Conservation (phyloP, 768 basidiomycete species). For the Pleurotus sapidus region DNA sequence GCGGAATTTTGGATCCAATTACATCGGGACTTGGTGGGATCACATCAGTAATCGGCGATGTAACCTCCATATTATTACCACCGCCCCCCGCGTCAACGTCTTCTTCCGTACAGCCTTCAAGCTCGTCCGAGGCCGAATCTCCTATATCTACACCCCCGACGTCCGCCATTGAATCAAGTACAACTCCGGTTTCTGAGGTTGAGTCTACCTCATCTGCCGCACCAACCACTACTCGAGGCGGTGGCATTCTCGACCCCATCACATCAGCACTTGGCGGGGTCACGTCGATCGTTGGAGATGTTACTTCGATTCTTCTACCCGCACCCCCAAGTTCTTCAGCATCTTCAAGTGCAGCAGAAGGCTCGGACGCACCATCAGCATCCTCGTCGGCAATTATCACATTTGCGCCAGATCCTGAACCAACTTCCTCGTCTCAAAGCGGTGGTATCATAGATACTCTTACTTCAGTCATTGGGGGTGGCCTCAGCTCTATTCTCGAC, state of each 20-base stretch:
- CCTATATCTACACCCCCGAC: not conserved
- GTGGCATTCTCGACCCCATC: slow-evolving; percentile 9
- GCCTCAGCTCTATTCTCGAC: not conserved
- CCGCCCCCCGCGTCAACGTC: not conserved
- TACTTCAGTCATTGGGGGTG: too few relatives aligned
- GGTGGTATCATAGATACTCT: not conserved
- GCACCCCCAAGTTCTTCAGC: not conserved
- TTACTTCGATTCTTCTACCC: not conserved
- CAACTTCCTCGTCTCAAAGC: not conserved
- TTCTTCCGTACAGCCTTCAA: not conserved
- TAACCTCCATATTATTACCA: not conserved
- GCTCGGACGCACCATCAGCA: not conserved
- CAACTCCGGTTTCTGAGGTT: not conserved
- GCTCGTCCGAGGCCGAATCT: not conserved
- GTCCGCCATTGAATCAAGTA: not conserved
- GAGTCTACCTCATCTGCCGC: not conserved
- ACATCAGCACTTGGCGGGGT: not conserved
- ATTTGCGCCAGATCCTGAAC: not conserved
- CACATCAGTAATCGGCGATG: not conserved
- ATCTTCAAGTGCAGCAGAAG: not conserved
- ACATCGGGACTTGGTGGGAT: not conserved
- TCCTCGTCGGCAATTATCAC: not conserved
- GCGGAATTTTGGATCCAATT: slow-evolving; percentile 8
- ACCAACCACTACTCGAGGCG: slow-evolving; percentile 4
- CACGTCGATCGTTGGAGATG: not conserved